Base-by-base conservation (phyloP, 176 grass and related monocot species). In the Chrysopogon serrulatus region DNA sequence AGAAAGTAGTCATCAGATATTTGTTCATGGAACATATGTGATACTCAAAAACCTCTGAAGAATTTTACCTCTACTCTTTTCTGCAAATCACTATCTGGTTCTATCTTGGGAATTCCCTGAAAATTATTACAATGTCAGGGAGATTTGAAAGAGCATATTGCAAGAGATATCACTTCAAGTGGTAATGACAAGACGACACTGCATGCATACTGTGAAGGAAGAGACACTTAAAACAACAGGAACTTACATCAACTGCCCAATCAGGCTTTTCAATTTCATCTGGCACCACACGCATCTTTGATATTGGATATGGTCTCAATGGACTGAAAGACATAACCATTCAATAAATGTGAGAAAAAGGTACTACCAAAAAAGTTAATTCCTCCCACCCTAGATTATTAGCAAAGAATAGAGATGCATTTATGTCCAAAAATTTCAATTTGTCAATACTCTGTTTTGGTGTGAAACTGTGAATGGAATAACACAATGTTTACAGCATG, bases 251-350 rank as follows among this genome's bases (percentile, higher is more conserved):
- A 77, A 90, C 49, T 0, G 90, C 91, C 96, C 96, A 99, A 87
- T 96, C 93, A 79, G 96, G 96, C 86, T 94, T 96, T 68, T 94
- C 93, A 70, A 99, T 89, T 84, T 51, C 86, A 2, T 90, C 86
- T 61, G 90, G 91, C 47, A 99, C 84, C 73, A 84, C 62, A 67
- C 96, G 90, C 85, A 48, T 85, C 74, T 89, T 87, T 48, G 96
- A 99, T 90, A 96, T 99, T 87, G 91, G 93, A 88, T 86, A 91
- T 83, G 96, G 93, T 85, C 90, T 90, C 80, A 99, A 92, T 57
- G 87, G 40, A 86, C 96, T 99, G 79, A 69, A 92, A 90, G 44
- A 30, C 70, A 59, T 44, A 44, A 75, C 14, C 51, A 76, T 49
- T 84, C 33, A 57, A 82, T 21, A 71, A 71, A 67, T 18, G 33